Evolutionary conservation across 495 filamentous ascomycete species (phyloP), one percentile per base, ranked within the genome.

Genomic region (Copromyces sp.): DNA sequence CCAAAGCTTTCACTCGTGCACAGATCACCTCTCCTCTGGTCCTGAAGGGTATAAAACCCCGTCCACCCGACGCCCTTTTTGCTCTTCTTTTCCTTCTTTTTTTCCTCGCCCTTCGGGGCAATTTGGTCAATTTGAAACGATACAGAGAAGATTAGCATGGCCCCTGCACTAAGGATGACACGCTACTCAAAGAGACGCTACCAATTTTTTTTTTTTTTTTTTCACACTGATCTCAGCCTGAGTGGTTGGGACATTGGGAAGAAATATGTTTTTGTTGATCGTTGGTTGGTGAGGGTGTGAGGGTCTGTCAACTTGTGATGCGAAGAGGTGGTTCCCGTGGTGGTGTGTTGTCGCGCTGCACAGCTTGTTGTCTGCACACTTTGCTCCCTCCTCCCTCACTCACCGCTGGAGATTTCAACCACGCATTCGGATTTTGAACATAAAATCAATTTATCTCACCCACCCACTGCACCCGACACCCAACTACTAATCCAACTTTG

Each of bases 161-260:
- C 94, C 94, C 94, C 94, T 98, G 94, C 93, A 97, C 94, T 96
- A 97, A 97, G 94, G 94, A 97, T 96, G 94, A 97, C 93, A 97
- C 93, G 92, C 93, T 94, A 92, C 93, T 93, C 92, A 94, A 94
- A 94, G 93, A 94, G 92, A 93, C 90, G 91, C 91, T 92, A 91
- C 86, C 87, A 85, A 91, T 89, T 91, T 90, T 90, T 90, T 89
- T 44, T 90, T 90, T 89, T 44, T 44, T 90, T 90, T 89, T 61
- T 61, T 59, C 47, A 32, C 47, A 7, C 3, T 61, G 47, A 2
- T 3, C 29, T 0, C 3, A 8, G 53, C 53, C 4, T 5, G 2
- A 59, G 47, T 37, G 29, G 53, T 61, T 32, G 29, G 29, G 53
- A 61, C 53, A 61, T 9, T 61, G 53, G 53, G 53, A 61, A 61